Base-by-base conservation (phyloP, 2,329 filamentous ascomycete species). In the Ophidiomyces ophidiicola region DNA sequence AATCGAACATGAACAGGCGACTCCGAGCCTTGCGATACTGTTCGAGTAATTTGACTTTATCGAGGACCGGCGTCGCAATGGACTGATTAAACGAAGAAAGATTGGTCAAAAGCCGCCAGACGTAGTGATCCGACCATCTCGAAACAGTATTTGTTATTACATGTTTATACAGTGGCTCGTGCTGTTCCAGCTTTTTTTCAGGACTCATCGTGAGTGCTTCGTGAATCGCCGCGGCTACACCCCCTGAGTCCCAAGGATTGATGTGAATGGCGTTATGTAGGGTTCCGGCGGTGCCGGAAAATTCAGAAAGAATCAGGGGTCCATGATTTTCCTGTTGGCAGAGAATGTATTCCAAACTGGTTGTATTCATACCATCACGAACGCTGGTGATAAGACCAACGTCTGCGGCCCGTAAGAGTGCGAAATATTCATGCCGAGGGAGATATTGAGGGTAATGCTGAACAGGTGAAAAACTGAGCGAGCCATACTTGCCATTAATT, bases 1-100 rank as follows among this genome's bases (percentile, higher is more conserved):
- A 98, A 63, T 98, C 90, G 56, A 96, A 94, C 83, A 98, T 88
- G 67, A 96, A 94, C 2, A 98, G 69, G 7, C 90, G 78, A 61
- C 82, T 84, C 46, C 73, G 73, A 3, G 85, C 78, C 26, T 72
- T 67, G 44, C 77, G 75, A 60, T 94, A 96, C 44, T 79, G 78
- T 39, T 71, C 66, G 25, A 93, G 67, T 48, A 94, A 62, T 46
- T 76, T 69, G 3, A 76, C 69, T 24, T 78, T 78, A 56, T 96
- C 86, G 14, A 96, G 74, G 1, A 80, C 71, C 0, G 88, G 88
- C 1, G 88, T 96, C 3, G 80, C 75, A 42, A 80, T 74, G 7
- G 77, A 74, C 44, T 81, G 78, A 48, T 81, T 80, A 51, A 80
- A 81, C 11, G 81, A 82, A 15, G 79, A 78, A 17, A 94, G 69